Percentiles rank a stretch among this genome's conserved stretches.
Conservation (phyloP, 768 basidiomycete species). For the Rossbeevera mucosa region DNA sequence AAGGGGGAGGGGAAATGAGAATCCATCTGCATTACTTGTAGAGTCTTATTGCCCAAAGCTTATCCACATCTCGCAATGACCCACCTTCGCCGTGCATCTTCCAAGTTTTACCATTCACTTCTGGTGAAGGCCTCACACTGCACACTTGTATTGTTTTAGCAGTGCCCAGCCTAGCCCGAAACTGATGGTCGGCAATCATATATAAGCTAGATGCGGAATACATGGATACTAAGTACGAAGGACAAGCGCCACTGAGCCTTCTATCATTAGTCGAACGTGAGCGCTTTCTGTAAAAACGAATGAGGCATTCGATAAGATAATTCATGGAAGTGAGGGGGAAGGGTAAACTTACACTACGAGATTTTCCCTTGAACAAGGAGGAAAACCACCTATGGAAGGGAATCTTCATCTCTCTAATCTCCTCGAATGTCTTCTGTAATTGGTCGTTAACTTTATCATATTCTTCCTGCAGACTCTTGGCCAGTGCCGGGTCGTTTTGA, state of each 20-base stretch:
- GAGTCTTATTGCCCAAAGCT: too few species aligned
- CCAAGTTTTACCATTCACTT: too few species aligned
- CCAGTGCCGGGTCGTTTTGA: constrained; percentile 10
- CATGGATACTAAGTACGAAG: neutral
- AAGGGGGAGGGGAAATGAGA: too few species aligned
- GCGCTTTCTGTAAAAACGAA: constrained; percentile 1
- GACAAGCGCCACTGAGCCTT: neutral
- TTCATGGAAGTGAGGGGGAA: too few species aligned
- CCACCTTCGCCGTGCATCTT: too few species aligned
- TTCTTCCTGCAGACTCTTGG: constrained; percentile 10
- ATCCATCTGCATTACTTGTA: too few species aligned
- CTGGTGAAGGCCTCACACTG: too few species aligned
- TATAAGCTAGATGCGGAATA: neutral
- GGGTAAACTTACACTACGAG: constrained; percentile 8
- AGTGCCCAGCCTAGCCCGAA: too few species aligned
- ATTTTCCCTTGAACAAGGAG: constrained; percentile 4
- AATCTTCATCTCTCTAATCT: constrained; percentile 19
- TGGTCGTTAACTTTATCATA: constrained; percentile 2
- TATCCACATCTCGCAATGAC: too few species aligned
- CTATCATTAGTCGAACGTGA: neutral
- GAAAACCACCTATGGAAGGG: constrained; percentile 8
- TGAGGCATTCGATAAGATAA: neutral
- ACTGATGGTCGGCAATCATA: too few species aligned
- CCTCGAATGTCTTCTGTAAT: constrained; percentile 18
- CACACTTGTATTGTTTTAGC: too few species aligned